phyloP scores from a whole-genome alignment of 129 eudicot species.

The Saussurea involucrata region DNA sequence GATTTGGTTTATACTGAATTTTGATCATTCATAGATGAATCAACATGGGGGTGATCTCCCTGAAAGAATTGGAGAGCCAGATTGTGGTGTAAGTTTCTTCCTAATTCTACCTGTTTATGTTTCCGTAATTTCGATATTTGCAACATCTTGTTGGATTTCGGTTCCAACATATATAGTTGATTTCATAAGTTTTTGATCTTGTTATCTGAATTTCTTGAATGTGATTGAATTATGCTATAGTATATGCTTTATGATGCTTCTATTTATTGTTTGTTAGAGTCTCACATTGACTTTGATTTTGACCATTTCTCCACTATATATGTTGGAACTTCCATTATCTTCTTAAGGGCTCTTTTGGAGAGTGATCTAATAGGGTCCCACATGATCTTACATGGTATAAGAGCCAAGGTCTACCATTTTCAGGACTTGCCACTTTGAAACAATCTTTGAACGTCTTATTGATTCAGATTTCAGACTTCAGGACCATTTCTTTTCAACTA shows the following conservation, averaged over 20 bases:
- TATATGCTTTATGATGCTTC: background rate
- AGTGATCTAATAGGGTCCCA: background rate
- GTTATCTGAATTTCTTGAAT: background rate
- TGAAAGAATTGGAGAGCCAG: slow-evolving; percentile 72
- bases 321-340: background rate
- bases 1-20: background rate
- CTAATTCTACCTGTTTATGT: background rate
- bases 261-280: background rate
- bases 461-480: too few relatives aligned
- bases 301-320: background rate
- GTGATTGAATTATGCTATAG: background rate
- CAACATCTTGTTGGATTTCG: background rate
- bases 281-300: background rate
- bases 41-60: slow-evolving; percentile 45
- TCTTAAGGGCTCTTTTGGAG: background rate
- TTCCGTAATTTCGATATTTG: background rate
- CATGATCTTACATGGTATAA: background rate
- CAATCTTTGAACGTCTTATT: background rate
- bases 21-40: slow-evolving; percentile 28
- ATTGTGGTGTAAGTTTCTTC: slow-evolving; percentile 70
- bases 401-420: background rate
- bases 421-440: background rate
- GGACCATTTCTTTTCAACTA: too few relatives aligned
- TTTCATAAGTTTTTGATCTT: background rate
- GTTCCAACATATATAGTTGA: background rate